Conservation (phyloP, 2,329 filamentous ascomycete species). For the Claviceps arundinis region DNA sequence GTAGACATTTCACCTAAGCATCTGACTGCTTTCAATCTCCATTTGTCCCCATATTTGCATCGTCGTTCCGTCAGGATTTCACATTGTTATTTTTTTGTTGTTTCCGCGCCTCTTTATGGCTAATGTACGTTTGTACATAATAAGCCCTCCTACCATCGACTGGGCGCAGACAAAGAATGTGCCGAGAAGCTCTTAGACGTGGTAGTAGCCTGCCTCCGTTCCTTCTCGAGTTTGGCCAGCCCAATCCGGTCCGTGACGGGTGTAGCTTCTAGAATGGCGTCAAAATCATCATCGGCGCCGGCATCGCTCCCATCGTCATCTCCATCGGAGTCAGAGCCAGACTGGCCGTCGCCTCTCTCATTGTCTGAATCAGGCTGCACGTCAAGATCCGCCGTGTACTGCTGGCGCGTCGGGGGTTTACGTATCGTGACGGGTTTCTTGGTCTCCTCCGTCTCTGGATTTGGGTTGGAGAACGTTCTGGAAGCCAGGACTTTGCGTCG, state of each 20-base stretch:
- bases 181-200: conserved; percentile 40
- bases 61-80: too few relatives aligned
- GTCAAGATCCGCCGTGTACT: conserved; percentile 46
- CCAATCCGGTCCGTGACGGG: conserved; percentile 80
- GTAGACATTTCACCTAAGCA: too few relatives aligned
- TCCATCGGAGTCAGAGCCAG: conserved; percentile 17
- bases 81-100: too few relatives aligned
- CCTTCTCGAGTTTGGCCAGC: conserved; percentile 41
- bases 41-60: too few relatives aligned
- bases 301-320: conserved; percentile 46
- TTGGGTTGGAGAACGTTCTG: conserved; percentile 57
- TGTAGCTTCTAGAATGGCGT: conserved; percentile 84
- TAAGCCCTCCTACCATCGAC: conserved; percentile 23
- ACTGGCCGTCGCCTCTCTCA: conserved; percentile 38
- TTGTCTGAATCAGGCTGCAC: conserved; percentile 47
- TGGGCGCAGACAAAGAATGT: conserved; percentile 33
- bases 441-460: conserved; percentile 35
- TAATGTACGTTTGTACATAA: too few relatives aligned
- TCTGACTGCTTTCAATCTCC: too few relatives aligned
- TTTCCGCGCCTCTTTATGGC: too few relatives aligned
- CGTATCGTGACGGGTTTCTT: conserved; percentile 53
- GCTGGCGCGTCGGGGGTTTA: conserved; percentile 33
- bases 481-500: conserved; percentile 81
- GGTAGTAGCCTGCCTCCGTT: conserved; percentile 33
- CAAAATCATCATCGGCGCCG: conserved; percentile 66